Base-by-base conservation (phyloP, 192 early-diverging fungal genomes). In the Umbelopsis sp. region DNA sequence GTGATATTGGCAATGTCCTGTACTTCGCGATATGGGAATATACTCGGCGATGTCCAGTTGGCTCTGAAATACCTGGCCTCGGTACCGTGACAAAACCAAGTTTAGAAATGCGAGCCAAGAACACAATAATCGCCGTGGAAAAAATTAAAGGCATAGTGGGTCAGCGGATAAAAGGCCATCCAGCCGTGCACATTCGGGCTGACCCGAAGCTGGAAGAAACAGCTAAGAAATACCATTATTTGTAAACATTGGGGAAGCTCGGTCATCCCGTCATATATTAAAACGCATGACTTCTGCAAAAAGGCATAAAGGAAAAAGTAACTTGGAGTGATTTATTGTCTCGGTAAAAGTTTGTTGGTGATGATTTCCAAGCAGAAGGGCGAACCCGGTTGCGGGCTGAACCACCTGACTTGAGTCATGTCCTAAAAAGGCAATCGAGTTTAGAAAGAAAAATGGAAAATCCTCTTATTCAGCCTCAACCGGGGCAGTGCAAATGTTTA, bases 11-110 rank as follows among this genome's bases (percentile, higher is more conserved):
- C 4, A 35, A 15, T 16, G 7, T 61, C 9, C 55, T 61, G 1
- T 61, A 61, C 25, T 37, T 30, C 23, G 55, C 33, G 5, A 61
- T 61, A 16, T 61, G 55, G 55, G 55, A 25, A 0, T 61, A 61
- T 16, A 35, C 25, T 15, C 55, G 55, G 11, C 55, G 33, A n/a
- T 61, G 55, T 35, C 30, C 55, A 61, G 55, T 61, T 33, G 55
- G 55, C 15, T 61, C 55, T 61, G 55, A 61, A 61, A 61, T 61
- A 22, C 55, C 55, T 35, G 55, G 55, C 3, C 55, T 61, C 1
- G 55, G 55, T 33, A 61, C 16, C 30, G 33, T 25, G 27, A 33
- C 55, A 61, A 61, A 30, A 61, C 27, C 55, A 61, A 61, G 30
- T 16, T 15, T 3, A 18, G 55, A 61, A 1, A 27, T 61, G 55